phyloP scores from a whole-genome alignment of 441 rosid species.

The Erodium trifolium region DNA sequence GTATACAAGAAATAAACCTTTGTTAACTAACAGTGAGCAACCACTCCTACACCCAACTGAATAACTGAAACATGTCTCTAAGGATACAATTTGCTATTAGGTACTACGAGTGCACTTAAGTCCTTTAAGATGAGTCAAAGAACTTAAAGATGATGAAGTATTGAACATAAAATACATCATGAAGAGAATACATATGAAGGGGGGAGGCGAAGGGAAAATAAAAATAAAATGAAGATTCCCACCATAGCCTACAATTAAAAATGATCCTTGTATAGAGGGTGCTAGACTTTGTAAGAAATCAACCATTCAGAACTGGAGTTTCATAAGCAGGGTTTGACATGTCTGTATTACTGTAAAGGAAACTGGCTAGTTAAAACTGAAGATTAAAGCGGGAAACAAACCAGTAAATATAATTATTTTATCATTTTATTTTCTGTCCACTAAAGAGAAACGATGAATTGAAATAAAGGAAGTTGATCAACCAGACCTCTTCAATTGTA shows the following conservation, averaged over 20 bases:
- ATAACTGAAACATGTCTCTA: constrained; percentile 5
- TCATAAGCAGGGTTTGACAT: neutral
- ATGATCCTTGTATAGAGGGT: neutral
- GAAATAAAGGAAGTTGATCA: neutral
- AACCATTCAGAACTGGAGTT: neutral
- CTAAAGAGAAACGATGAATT: constrained; percentile 1
- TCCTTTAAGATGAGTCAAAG: neutral
- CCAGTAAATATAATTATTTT: neutral
- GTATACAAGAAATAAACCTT: no score
- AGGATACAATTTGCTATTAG: neutral
- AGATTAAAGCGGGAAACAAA: constrained; percentile 3
- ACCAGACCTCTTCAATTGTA: constrained; percentile 65
- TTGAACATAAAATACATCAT: neutral
- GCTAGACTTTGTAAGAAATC: neutral
- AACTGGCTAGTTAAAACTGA: neutral
- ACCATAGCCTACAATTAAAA: no score
- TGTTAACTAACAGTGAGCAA: neutral
- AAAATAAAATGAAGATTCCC: no score
- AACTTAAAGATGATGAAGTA: neutral
- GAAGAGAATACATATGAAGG: neutral
- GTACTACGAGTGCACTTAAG: neutral
- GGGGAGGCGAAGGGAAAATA: no score
- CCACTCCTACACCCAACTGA: neutral
- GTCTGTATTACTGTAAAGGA: neutral
- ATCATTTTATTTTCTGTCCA: neutral